phyloP scores from a whole-genome alignment of 2,329 filamentous ascomycete genomes.

The Aureobasidium sp. region DNA sequence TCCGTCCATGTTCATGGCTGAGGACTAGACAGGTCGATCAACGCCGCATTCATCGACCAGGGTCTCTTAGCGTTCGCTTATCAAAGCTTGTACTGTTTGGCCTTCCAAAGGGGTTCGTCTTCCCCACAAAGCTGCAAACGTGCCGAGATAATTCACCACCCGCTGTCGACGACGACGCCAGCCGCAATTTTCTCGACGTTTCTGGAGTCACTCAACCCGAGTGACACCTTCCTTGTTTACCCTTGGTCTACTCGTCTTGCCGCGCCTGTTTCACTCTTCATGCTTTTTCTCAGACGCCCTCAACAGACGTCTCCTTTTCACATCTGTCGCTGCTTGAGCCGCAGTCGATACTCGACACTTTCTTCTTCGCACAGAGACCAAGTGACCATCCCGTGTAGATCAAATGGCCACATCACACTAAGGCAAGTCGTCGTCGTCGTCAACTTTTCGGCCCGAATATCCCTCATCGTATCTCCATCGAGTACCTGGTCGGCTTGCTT shows the following conservation, averaged over 20 bases:
- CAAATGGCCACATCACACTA: conserved; percentile 35
- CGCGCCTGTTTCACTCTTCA: background rate
- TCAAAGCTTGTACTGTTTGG: background rate
- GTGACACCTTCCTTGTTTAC: background rate
- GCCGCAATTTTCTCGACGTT: background rate
- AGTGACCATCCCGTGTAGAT: conserved; percentile 32
- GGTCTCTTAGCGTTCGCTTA: background rate
- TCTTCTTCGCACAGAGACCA: conserved; percentile 22
- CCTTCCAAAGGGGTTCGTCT: background rate
- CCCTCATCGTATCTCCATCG: background rate
- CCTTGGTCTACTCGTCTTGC: background rate
- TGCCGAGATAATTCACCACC: background rate
- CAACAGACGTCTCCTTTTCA: background rate
- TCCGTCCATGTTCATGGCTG: background rate
- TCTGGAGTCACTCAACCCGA: background rate
- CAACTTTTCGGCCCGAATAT: conserved; percentile 14
- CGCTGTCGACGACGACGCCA: background rate
- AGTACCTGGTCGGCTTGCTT: background rate
- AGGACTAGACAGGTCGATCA: background rate
- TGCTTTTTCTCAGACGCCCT: background rate
- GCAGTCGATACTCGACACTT: conserved; percentile 5
- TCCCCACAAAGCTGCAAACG: background rate
- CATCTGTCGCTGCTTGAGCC: background rate
- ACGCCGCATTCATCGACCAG: background rate
- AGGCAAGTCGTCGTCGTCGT: conserved; percentile 25